Base-by-base conservation (phyloP, 140 eudicot genomes). In the Cichorium intybus region DNA sequence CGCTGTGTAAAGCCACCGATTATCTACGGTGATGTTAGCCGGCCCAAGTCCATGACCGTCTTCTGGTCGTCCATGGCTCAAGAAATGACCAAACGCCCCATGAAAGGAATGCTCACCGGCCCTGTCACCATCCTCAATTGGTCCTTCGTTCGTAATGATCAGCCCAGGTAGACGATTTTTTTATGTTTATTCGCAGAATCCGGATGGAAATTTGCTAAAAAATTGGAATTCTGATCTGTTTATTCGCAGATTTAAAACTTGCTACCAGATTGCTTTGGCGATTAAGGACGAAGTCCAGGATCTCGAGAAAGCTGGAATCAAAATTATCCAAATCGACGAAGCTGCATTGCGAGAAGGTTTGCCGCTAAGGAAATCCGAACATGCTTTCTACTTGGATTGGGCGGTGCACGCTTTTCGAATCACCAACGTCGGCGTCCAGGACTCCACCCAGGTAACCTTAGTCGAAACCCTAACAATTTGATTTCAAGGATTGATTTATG, bases 291-390 rank as follows among this genome's bases (percentile, higher is more conserved):
- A 86, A 75, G 95, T 86, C 20, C 89, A 86, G 78, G 97, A 91
- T 74, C 95, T 91, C 56, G 97, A 91, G 79, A 87, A 91, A 73
- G 97, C 95, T 2, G 90, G 95, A 43, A 76, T 90, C 66, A 85
- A 83, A 1, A 95, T 90, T 5, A 87, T 90, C 70, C 97, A 90
- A 54, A 90, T 90, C 28, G 97, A 90, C 3, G 97, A 90, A 65
- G 96, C 97, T 49, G 97, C 97, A n/a, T 58, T 90, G 71, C 78
- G 97, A 82, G 97, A 90, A 69, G 97, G 97, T 8, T 80, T 90
- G 77, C 97, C 97, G 15, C 86, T 90, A 10, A 82, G 97, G 79
- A 90, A 87, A 72, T 75, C 97, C 1, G 96, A 90, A 33, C 95
- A 90, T 46, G 90, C 87, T 35, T 87, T 90, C 80, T 87, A 87